Evolutionary conservation across 306 rosid genomes (phyloP).

Genomic region (Leucaena leucocephala): DNA sequence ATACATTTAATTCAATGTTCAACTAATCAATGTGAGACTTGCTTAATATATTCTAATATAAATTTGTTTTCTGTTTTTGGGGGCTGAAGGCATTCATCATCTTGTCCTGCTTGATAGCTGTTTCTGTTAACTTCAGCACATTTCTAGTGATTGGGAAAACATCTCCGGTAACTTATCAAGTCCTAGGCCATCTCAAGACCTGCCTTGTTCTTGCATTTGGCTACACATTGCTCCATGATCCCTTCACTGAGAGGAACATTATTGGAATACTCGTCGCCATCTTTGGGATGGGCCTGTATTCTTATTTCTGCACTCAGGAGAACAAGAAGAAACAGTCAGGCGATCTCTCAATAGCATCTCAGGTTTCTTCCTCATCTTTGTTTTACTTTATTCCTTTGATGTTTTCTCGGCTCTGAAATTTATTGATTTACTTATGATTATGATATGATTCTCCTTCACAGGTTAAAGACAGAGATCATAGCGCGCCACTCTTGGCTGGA

Average conservation of each 20-base stretch:
- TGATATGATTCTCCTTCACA: conserved; percentile 30
- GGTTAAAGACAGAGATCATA: conserved; percentile 71
- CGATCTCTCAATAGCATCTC: conserved; percentile 66
- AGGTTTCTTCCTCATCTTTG: conserved; percentile 46
- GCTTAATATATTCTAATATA: no score
- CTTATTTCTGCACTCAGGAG: conserved; percentile 87
- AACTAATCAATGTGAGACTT: no score
- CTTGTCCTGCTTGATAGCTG: conserved; percentile 87
- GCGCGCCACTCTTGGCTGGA: conserved; percentile 59
- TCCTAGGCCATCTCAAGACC: conserved; percentile 94
- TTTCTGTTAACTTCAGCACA: conserved; percentile 95
- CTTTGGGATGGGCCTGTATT: conserved; percentile 90
- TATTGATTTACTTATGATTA: neutral
- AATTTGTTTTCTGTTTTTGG: neutral
- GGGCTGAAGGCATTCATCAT: conserved; percentile 68
- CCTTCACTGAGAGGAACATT: conserved; percentile 88
- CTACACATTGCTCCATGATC: conserved; percentile 93
- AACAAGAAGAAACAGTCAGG: conserved; percentile 70
- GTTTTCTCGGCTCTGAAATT: neutral
- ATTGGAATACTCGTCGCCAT: conserved; percentile 79
- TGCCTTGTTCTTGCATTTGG: conserved; percentile 96
- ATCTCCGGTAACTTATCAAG: conserved; percentile 97
- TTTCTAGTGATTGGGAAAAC: conserved; percentile 96
- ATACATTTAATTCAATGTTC: no score
- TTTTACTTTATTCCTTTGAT: neutral